Percentiles rank a stretch among this genome's conserved stretches.
phyloP scores from a whole-genome alignment of 1,139 yeast species.

The Yamadazyma friedrichii region DNA sequence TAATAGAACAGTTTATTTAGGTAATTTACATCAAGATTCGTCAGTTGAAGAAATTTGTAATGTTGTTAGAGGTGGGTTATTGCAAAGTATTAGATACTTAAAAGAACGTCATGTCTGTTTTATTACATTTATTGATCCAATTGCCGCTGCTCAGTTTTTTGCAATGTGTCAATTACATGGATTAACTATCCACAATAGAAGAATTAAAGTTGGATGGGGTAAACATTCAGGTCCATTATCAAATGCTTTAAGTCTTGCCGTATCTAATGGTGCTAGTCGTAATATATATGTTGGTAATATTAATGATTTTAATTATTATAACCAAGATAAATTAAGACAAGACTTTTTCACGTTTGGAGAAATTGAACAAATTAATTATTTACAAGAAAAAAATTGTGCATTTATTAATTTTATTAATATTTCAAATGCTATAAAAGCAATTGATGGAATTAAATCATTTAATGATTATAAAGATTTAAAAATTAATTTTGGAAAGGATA shows the following conservation, averaged over 20 bases:
- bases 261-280: slow-evolving; percentile 92
- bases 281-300: slow-evolving; percentile 83
- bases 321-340: slow-evolving; percentile 53
- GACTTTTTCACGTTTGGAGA: slow-evolving; percentile 77
- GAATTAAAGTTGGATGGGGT: slow-evolving; percentile 95
- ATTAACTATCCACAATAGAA: slow-evolving; percentile 72
- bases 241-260: slow-evolving; percentile 77
- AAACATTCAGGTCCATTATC: slow-evolving; percentile 88
- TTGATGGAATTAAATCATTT: slow-evolving; percentile 55
- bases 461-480: slow-evolving; percentile 60
- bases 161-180: slow-evolving; percentile 87
- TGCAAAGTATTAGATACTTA: slow-evolving; percentile 71
- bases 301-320: slow-evolving; percentile 47
- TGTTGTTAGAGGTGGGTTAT: slow-evolving; percentile 86
- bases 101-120: slow-evolving; percentile 87
- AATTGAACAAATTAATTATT: slow-evolving; percentile 75
- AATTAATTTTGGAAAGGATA: slow-evolving; percentile 83
- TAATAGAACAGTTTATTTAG: slow-evolving; percentile 88
- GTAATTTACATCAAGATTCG: slow-evolving; percentile 82
- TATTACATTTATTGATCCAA: slow-evolving; percentile 86
- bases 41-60: slow-evolving; percentile 92
- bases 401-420: slow-evolving; percentile 79
- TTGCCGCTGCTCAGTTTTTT: slow-evolving; percentile 91
- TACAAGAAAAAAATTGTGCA: slow-evolving; percentile 79
- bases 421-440: slow-evolving; percentile 80